A percentile compares a stretch with the other conserved stretches of the same genome.
Conservation (phyloP, 163 green algal species). For the Chlamydomonas reinhardtii region DNA sequence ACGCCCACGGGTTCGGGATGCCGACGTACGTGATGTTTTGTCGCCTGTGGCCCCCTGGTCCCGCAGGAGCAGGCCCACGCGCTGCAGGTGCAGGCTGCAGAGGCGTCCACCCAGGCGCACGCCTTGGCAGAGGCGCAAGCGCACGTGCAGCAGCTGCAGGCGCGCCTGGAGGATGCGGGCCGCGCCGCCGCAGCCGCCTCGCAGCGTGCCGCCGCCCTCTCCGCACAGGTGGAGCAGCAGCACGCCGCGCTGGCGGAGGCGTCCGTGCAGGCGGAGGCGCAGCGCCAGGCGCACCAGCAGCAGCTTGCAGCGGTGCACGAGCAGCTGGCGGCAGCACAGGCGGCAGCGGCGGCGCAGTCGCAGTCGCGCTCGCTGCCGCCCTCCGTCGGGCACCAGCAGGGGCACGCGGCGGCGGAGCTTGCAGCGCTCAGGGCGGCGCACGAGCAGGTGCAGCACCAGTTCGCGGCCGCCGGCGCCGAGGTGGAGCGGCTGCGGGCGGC, state of each 20-base stretch:
- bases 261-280: background rate
- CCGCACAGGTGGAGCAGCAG: slow-evolving; percentile 4
- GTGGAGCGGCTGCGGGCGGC: slow-evolving; percentile 8
- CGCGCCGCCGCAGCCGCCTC: background rate
- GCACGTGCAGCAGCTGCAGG: background rate
- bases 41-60: background rate
- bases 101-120: background rate
- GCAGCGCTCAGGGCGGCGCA: background rate
- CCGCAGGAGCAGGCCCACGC: slow-evolving; percentile 13
- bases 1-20: too few species aligned
- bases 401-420: background rate
- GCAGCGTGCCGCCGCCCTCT: background rate
- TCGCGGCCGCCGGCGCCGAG: background rate
- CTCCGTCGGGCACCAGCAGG: background rate
- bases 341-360: background rate
- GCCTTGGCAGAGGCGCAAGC: background rate
- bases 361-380: background rate
- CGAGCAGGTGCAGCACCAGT: slow-evolving; percentile 14
- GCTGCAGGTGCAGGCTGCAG: slow-evolving; percentile 18
- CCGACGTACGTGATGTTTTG: too few species aligned
- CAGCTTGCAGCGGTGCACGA: slow-evolving; percentile 1
- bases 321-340: background rate
- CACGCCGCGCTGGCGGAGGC: background rate
- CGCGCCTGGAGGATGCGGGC: slow-evolving; percentile 4
- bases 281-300: background rate